Base-by-base conservation (phyloP, 352 stramenopile species). In the Peronospora farinosa region DNA sequence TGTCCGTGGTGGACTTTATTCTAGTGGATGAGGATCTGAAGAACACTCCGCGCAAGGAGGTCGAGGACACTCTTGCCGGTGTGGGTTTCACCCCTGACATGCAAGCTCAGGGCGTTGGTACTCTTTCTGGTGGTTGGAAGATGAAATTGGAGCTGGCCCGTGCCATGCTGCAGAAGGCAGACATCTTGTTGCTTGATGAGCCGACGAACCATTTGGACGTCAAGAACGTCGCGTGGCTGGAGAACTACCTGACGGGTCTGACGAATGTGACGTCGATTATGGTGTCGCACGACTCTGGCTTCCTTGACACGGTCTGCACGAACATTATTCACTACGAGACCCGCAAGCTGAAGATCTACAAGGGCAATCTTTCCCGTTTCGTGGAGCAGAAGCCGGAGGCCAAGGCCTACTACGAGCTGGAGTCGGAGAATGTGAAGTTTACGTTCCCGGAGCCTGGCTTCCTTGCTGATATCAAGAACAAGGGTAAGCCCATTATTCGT, bases 251-350 rank as follows among this genome's bases (percentile, higher is more conserved):
- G 48, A 84, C 72, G 54, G 77, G 62, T 38, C 79, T 95, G 50
- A 62, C 70, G 19, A 91, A 97, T 53, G 74, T 93, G 52, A 99
- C 95, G 10, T 81, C 85, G 27, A 80, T 98, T 38, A 91, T 98
- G 40, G 94, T 98, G 40, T 97, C 85, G 63, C 95, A 98, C 76
- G 96, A 98, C 77, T 90, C 95, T 17, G 84, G 86, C 11, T 99
- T 98, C 76, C 69, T 99, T 15, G 97, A 98, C 79, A 96, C 95
- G 60, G 92, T 98, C 10, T 97, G 86, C 61, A 98, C 96, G 1
- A 96, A 99, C 78, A 97, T 97, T 21, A 96, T 99, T 51, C 89
- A 98, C 74, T 98, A 98, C 79, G 91, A 98, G 64, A 92, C 80
- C 60, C 92, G 77, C 41, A 89, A 93, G 78, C 67, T 93, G 39